A percentile compares a stretch with the other conserved stretches of the same genome.
Conservation (phyloP, 2,329 filamentous ascomycete genomes). For the Sarocladium kiliense region DNA sequence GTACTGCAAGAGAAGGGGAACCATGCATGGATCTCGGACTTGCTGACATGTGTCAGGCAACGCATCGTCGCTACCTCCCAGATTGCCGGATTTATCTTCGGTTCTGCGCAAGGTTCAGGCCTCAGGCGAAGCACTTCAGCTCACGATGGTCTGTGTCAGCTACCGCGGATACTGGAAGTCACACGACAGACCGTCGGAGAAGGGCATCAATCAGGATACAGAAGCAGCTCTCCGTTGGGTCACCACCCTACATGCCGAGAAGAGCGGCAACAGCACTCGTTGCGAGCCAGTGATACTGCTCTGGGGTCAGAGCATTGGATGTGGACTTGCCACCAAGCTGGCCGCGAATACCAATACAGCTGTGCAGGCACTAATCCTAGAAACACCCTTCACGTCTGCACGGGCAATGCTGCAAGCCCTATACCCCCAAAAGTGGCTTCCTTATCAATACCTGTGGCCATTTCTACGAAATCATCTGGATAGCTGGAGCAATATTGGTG, state of each 20-base stretch:
- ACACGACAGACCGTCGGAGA: conserved; percentile 63
- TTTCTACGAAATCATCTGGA: conserved; percentile 64
- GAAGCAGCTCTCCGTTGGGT: conserved; percentile 61
- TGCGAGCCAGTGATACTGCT: conserved; percentile 45
- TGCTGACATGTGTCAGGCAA: conserved; percentile 42
- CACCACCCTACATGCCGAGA: conserved; percentile 31
- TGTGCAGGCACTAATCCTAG: conserved; percentile 55
- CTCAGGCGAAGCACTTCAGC: conserved; percentile 26
- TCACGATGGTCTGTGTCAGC: conserved; percentile 50
- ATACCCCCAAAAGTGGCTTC: conserved; percentile 76
- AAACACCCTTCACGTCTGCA: conserved; percentile 71
- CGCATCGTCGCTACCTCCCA: conserved; percentile 52
- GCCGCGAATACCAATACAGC: conserved; percentile 31
- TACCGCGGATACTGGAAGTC: conserved; percentile 78
- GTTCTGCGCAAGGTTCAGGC: conserved; percentile 42
- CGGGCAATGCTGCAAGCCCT: conserved; percentile 64
- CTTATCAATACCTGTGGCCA: conserved; percentile 69
- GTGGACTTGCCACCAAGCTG: conserved; percentile 63
- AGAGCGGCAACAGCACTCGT: conserved; percentile 11
- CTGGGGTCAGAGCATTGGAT: conserved; percentile 76
- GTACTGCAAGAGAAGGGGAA: conserved; percentile 24
- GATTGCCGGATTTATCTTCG: conserved; percentile 51
- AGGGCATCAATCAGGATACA: conserved; percentile 64
- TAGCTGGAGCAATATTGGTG: conserved; percentile 44
- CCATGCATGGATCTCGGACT: conserved; percentile 8